Percentiles rank a stretch among this genome's conserved stretches.
Conservation (phyloP, 495 filamentous ascomycete genomes). For the Penicillium pancosmium region DNA sequence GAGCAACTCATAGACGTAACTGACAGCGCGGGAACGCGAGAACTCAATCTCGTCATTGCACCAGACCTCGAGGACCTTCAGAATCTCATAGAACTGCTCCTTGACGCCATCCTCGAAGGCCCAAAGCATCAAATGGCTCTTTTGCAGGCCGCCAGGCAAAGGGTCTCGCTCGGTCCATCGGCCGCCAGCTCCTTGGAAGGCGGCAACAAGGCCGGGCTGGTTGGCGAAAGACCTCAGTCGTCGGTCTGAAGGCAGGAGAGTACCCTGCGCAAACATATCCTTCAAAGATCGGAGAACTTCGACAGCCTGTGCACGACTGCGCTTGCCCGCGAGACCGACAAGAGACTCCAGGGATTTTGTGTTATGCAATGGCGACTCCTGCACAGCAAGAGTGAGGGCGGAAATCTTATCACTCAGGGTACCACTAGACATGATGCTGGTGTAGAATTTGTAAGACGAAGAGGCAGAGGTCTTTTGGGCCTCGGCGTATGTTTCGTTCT, state of each 20-base stretch:
- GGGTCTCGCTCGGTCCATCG: conserved; percentile 67
- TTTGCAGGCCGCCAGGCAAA: conserved; percentile 69
- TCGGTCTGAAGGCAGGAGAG: conserved; percentile 78
- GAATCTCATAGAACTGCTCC: conserved; percentile 83
- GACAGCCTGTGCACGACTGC: conserved; percentile 91
- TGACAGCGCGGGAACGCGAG: conserved; percentile 79
- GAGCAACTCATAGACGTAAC: conserved; percentile 85
- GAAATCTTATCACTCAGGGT: conserved; percentile 97
- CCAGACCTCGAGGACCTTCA: conserved; percentile 88
- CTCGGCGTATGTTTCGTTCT: conserved; percentile 64
- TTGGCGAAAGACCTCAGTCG: conserved; percentile 78
- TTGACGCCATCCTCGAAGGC: conserved; percentile 96
- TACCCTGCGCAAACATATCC: conserved; percentile 87
- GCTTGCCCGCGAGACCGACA: conserved; percentile 78
- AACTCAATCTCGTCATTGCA: conserved; percentile 93
- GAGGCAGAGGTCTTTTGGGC: conserved; percentile 57
- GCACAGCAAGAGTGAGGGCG: conserved; percentile 86
- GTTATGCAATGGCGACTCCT: conserved; percentile 94
- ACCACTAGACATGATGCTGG: conserved; percentile 94
- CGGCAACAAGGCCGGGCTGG: conserved; percentile 73
- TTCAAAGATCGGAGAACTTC: conserved; percentile 88
- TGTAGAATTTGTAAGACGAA: conserved; percentile 90
- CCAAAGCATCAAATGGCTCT: conserved; percentile 82
- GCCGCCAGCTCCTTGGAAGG: conserved; percentile 57
- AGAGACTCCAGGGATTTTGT: conserved; percentile 84